phyloP scores from a whole-genome alignment of 176 grass and related monocot species.

The Coix lacrymajobi region DNA sequence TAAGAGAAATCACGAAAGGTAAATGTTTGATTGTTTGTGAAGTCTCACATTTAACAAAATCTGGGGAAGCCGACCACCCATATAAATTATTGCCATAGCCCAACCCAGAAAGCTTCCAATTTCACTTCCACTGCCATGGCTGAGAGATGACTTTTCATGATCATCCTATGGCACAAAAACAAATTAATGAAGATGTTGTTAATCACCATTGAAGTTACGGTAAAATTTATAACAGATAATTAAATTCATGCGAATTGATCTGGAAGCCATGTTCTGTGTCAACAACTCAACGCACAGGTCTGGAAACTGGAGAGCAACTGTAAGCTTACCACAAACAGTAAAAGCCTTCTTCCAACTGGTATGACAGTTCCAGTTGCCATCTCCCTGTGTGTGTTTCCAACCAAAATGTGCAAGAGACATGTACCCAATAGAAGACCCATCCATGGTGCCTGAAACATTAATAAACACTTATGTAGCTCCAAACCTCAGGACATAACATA shows the following conservation, averaged over 20 bases:
- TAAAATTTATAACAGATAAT: background rate
- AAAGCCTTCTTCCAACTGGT: conserved; percentile 64
- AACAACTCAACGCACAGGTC: background rate
- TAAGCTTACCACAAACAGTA: conserved; percentile 53
- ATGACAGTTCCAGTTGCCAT: conserved; percentile 55
- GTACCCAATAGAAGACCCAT: conserved; percentile 42
- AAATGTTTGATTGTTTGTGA: background rate
- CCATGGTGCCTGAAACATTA: conserved; percentile 63
- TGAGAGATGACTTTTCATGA: conserved; percentile 13
- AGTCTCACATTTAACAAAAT: conserved; percentile 87
- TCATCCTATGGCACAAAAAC: conserved; percentile 27
- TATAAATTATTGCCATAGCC: conserved; percentile 88
- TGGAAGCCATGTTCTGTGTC: background rate
- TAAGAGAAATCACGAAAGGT: background rate
- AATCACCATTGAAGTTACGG: background rate
- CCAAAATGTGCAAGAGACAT: conserved; percentile 47
- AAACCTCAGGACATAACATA: conserved; percentile 12
- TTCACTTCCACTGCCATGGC: conserved; percentile 44
- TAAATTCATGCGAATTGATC: background rate
- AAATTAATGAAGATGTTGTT: background rate
- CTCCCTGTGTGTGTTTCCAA: conserved; percentile 29
- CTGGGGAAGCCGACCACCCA: conserved; percentile 90
- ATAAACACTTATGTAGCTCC: background rate
- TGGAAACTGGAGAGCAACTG: conserved; percentile 10
- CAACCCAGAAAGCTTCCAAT: conserved; percentile 90